Conservation (phyloP, 768 basidiomycete genomes). For the Lanmaoa rubissima region DNA sequence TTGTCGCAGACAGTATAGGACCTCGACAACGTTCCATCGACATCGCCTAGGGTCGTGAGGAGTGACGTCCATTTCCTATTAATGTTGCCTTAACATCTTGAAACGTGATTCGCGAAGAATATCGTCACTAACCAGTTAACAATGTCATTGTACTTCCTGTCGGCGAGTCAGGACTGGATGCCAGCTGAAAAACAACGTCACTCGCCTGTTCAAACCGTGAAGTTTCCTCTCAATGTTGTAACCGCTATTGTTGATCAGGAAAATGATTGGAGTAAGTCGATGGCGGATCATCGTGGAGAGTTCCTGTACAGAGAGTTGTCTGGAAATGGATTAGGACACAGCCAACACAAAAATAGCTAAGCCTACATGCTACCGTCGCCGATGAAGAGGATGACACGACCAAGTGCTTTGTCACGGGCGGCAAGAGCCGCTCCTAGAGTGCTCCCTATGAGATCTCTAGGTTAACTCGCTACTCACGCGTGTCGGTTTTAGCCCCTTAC, state of each 20-base stretch:
- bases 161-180: background rate
- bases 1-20: slow-evolving; percentile 71
- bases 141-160: slow-evolving; percentile 85
- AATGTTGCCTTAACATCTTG: background rate
- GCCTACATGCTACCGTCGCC: slow-evolving; percentile 81
- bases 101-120: background rate
- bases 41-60: slow-evolving; percentile 57
- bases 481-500: slow-evolving; percentile 35
- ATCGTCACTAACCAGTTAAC: slow-evolving; percentile 53
- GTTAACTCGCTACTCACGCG: background rate
- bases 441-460: slow-evolving; percentile 39
- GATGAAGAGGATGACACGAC: slow-evolving; percentile 78
- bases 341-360: background rate
- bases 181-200: background rate
- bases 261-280: slow-evolving; percentile 77
- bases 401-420: slow-evolving; percentile 57
- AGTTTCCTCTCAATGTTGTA: slow-evolving; percentile 87
- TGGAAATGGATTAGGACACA: slow-evolving; percentile 26
- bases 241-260: slow-evolving; percentile 76
- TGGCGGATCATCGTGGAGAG: slow-evolving; percentile 78
- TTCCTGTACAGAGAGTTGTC: slow-evolving; percentile 81
- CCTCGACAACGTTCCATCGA: slow-evolving; percentile 44
- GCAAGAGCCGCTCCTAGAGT: slow-evolving; percentile 80
- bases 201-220: slow-evolving; percentile 59
- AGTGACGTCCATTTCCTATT: slow-evolving; percentile 63